These are phyloP conservation scores for Stylonectria norvegica DNA, from an alignment of 2,329 filamentous ascomycete genomes.

Conservation along the genomic window DNA sequence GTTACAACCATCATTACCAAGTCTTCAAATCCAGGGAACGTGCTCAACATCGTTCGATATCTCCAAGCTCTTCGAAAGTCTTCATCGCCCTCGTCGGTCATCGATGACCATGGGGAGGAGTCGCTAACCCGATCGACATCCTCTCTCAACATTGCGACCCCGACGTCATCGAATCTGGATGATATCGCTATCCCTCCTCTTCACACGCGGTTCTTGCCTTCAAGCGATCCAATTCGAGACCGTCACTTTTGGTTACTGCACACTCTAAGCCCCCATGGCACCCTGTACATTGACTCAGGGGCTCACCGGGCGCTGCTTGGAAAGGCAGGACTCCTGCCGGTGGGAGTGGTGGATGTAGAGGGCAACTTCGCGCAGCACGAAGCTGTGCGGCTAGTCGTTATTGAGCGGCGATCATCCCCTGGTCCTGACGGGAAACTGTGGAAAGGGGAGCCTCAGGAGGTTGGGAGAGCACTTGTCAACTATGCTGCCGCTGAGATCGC, in stretches of 20 bases:
- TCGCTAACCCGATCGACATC: conserved; percentile 39
- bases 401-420: conserved; percentile 53
- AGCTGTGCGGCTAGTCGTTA: conserved; percentile 80
- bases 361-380: conserved; percentile 90
- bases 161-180: conserved; percentile 19
- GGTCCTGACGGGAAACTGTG: conserved; percentile 44
- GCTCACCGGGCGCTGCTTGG: conserved; percentile 75
- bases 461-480: conserved; percentile 87
- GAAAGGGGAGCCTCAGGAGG: conserved; percentile 60
- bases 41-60: conserved; percentile 79
- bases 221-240: conserved; percentile 79
- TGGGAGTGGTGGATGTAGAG: conserved; percentile 86
- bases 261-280: conserved; percentile 85
- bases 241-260: conserved; percentile 97
- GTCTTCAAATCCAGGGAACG: conserved; percentile 90
- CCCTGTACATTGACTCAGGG: conserved; percentile 87
- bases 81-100: conserved; percentile 16
- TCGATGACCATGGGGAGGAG: conserved; percentile 32
- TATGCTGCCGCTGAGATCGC: conserved; percentile 83
- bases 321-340: conserved; percentile 85
- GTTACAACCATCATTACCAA: conserved; percentile 95
- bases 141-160: conserved; percentile 37
- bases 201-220: conserved; percentile 90
- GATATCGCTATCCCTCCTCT: conserved; percentile 54
- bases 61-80: conserved; percentile 17